Conservation (phyloP, 306 rosid genomes). For the Rubus idaeus region DNA sequence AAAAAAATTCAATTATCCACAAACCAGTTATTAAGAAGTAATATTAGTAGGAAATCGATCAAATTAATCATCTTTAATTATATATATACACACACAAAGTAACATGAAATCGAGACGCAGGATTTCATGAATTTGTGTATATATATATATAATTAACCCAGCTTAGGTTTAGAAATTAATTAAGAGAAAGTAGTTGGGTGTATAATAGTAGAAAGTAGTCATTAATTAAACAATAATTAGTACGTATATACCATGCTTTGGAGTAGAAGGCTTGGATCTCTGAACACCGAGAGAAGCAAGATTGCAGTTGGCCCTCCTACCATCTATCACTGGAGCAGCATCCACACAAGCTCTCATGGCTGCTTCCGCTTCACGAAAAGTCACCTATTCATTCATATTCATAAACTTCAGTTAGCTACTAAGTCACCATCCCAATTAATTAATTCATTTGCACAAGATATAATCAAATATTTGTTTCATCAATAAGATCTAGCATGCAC, state of each 20-base stretch:
- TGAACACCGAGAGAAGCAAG: slow-evolving; percentile 99
- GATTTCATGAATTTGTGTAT: background rate
- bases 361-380: slow-evolving; percentile 87
- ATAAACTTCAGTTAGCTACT: background rate
- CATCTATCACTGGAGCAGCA: slow-evolving; percentile 95
- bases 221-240: background rate
- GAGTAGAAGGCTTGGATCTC: slow-evolving; percentile 99
- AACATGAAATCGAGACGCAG: background rate
- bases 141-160: background rate
- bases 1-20: background rate
- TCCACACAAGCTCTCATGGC: slow-evolving; percentile 99
- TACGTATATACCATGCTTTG: slow-evolving; percentile 60
- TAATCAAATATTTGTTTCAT: background rate
- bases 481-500: slow-evolving; percentile 14
- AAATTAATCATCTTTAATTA: background rate
- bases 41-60: background rate
- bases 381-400: slow-evolving; percentile 47
- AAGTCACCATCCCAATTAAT: background rate
- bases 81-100: background rate
- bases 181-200: background rate
- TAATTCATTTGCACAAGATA: no score
- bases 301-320: slow-evolving; percentile 95
- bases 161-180: no score
- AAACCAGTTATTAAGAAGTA: background rate
- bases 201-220: background rate